Evolutionary conservation across 2,329 filamentous ascomycete species (phyloP), one percentile per base, ranked within the genome.

Genomic region (Epichloe sp.): DNA sequence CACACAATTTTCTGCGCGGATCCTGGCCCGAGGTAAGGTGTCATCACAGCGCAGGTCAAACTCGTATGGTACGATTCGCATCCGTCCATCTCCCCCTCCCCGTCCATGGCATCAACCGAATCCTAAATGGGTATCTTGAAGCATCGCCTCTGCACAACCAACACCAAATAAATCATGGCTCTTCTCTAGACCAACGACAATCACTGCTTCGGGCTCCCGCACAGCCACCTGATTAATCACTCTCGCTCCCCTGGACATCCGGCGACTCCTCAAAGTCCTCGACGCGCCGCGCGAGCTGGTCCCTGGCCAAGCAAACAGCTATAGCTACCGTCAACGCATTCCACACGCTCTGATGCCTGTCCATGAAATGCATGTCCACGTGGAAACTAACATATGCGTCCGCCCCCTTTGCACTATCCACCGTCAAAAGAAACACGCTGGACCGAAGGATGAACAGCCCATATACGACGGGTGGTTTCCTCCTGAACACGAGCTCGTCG

Each of bases 301-400:
- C 68, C 14, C 70, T 62, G 4, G 70, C 70, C 49, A 68, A 55
- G 49, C 70, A 72, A 2, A 65, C 63, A 11, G 64, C 64, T 21
- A 70, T 62, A 8, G 68, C 71, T 10, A 71, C 50, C 4, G 71
- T 72, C 38, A 73, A 56, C 2, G 68, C 71, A 54, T 73, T 72
- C 71, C 71, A 73, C 21, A 73, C 63, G 49, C 68, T 66, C 56
- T 72, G 69, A 17, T 63, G 59, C 11, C 59, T 59, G 43, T 71
- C 64, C 48, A 62, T 59, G 44, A 73, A 71, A 44, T 70, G 61
- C 21, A 66, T 58, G 44, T 70, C 66, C n/a, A 71, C 64, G 44
- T 72, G 71, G 49, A 67, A 72, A 55, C 68, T 72, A 35, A 72
- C 63, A 48, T 66, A 63, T n/a, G 63, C 64, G 4, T 60, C 44